Conservation (phyloP, 352 stramenopile species). For the Globisporangium spiculum region DNA sequence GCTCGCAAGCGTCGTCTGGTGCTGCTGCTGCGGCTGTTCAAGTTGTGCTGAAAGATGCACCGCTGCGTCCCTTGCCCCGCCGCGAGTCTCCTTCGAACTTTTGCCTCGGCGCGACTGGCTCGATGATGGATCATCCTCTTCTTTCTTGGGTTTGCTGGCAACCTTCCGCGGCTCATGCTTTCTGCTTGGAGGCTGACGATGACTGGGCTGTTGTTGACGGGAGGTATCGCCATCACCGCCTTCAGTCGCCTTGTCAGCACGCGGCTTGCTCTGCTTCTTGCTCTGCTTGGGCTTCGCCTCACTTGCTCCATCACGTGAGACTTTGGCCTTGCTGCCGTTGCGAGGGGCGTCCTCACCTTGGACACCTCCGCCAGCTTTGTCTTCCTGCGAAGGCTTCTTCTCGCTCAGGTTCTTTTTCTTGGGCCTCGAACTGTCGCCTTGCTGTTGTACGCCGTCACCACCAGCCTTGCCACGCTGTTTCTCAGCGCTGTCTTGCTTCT, state of each 20-base stretch:
- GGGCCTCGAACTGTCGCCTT: background rate
- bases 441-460: background rate
- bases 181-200: background rate
- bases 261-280: conserved; percentile 6
- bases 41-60: background rate
- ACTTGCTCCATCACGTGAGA: background rate
- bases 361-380: background rate
- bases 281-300: conserved; percentile 1
- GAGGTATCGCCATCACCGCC: background rate
- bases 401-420: conserved; percentile 1
- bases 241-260: background rate
- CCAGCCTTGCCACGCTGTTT: background rate
- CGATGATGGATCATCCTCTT: background rate
- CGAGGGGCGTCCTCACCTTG: background rate
- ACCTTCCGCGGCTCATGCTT: background rate
- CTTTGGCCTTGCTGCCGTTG: background rate
- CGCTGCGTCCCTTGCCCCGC: background rate
- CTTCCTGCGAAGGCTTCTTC: background rate
- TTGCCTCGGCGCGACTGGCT: background rate
- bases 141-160: background rate
- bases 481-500: background rate
- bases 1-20: background rate
- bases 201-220: background rate
- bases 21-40: background rate
- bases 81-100: background rate